Conservation (phyloP, 2,329 filamentous ascomycete genomes). For the Penicillium sp. region DNA sequence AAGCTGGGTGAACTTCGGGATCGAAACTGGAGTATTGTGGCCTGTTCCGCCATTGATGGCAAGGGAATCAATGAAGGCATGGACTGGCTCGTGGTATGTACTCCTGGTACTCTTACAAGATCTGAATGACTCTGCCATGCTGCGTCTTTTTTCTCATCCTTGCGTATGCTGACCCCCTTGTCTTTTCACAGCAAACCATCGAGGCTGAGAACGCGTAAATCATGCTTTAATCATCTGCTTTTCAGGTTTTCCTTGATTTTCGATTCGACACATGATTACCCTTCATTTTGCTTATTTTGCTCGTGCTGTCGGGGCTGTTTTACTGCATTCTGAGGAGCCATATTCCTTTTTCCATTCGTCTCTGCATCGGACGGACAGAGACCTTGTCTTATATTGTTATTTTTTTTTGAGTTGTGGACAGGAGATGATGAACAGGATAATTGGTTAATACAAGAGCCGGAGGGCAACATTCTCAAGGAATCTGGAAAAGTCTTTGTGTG, state of each 20-base stretch:
- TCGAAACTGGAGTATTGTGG: slow-evolving; percentile 98
- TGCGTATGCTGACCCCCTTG: slow-evolving; percentile 10
- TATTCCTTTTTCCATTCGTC: slow-evolving; percentile 20
- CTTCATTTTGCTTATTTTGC: slow-evolving; percentile 10
- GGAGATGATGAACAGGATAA: slow-evolving; percentile 24
- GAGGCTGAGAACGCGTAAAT: slow-evolving; percentile 40
- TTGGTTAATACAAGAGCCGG: slow-evolving; percentile 26
- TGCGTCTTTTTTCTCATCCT: neutral
- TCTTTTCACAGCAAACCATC: slow-evolving; percentile 35
- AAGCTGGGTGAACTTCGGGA: slow-evolving; percentile 86
- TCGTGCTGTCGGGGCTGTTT: slow-evolving; percentile 8
- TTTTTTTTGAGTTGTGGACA: slow-evolving; percentile 21
- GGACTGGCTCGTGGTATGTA: slow-evolving; percentile 90
- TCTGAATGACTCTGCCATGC: neutral
- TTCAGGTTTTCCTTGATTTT: slow-evolving; percentile 27
- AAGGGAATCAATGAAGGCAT: slow-evolving; percentile 94
- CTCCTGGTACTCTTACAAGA: neutral
- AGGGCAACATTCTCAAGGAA: too few relatives aligned
- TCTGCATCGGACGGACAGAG: slow-evolving; percentile 18
- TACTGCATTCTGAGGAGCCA: slow-evolving; percentile 19
- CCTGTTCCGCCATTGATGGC: slow-evolving; percentile 92
- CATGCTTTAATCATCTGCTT: slow-evolving; percentile 24
- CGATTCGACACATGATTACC: slow-evolving; percentile 21
- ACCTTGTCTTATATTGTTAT: slow-evolving; percentile 33
- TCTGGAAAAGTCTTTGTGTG: neutral